These are phyloP conservation scores for Trichoderma aggressivum DNA, from an alignment of 2,329 filamentous ascomycete species.

Conservation along the genomic window DNA sequence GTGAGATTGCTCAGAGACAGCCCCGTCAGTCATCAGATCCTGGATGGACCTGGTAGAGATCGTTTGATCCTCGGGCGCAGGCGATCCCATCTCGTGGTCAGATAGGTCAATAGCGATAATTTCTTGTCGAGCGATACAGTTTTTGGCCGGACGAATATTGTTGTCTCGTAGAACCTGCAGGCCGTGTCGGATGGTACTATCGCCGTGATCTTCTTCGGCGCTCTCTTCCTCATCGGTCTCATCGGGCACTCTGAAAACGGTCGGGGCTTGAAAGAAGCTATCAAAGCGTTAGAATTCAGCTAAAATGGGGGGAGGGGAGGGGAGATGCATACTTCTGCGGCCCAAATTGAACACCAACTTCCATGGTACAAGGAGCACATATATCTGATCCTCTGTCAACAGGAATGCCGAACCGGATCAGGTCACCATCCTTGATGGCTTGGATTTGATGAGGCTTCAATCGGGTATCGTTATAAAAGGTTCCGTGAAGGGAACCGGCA, in stretches of 20 bases:
- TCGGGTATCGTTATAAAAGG: constrained; percentile 40
- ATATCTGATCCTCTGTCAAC: constrained; percentile 34
- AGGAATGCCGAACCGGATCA: constrained; percentile 35
- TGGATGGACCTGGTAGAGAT: neutral
- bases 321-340: constrained; percentile 22
- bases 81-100: constrained; percentile 21
- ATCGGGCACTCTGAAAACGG: constrained; percentile 43
- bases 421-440: constrained; percentile 30
- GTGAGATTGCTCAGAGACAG: neutral
- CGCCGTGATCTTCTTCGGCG: constrained; percentile 28
- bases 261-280: constrained; percentile 28
- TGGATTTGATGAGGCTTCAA: constrained; percentile 23
- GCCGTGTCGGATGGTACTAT: constrained; percentile 25
- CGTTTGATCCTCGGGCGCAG: neutral
- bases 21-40: neutral
- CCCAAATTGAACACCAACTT: constrained; percentile 32
- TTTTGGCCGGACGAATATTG: constrained; percentile 28
- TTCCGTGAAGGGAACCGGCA: constrained; percentile 51
- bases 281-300: constrained; percentile 21
- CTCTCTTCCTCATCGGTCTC: constrained; percentile 34
- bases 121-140: neutral
- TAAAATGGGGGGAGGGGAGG: neutral
- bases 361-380: constrained; percentile 40
- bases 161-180: constrained; percentile 28
- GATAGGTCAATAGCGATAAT: constrained; percentile 23